These are phyloP conservation scores for Cyclotella choctawhatcheeana DNA, from an alignment of 108 stramenopile species.

Conservation along the genomic window DNA sequence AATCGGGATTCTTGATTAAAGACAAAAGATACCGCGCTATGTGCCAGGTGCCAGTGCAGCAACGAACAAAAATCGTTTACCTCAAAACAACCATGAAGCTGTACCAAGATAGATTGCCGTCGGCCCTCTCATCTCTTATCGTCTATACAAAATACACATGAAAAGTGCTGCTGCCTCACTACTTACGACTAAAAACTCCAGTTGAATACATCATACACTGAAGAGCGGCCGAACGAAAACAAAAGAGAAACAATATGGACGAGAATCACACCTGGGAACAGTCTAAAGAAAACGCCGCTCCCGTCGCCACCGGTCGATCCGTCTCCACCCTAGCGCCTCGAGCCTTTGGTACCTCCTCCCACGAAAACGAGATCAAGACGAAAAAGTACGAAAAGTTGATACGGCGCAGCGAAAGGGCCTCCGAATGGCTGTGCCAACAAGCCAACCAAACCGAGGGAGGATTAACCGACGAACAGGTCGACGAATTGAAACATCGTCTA, in stretches of 20 bases:
- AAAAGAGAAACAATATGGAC: background rate
- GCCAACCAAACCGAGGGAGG: background rate
- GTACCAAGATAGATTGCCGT: background rate
- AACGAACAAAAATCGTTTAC: background rate
- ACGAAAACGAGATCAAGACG: constrained; percentile 33
- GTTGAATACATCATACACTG: background rate
- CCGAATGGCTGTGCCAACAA: constrained; percentile 31
- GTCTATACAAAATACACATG: no score
- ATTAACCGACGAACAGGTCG: constrained; percentile 44
- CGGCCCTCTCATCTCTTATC: no score
- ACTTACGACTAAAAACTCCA: no score
- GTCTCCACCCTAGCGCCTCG: constrained; percentile 52
- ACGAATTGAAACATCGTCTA: constrained; percentile 22
- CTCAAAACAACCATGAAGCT: background rate
- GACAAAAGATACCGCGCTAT: background rate
- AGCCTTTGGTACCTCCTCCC: constrained; percentile 34
- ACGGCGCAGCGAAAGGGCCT: constrained; percentile 59
- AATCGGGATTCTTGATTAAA: background rate
- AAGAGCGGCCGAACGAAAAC: background rate
- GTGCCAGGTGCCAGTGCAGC: no score
- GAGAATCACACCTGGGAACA: constrained; percentile 73
- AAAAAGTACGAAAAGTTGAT: constrained; percentile 68
- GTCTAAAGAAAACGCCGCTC: constrained; percentile 86
- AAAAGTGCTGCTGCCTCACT: background rate
- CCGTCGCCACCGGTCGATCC: constrained; percentile 78